Evolutionary conservation across 192 early-diverging fungal genomes (phyloP), one percentile per base, ranked within the genome.

Genomic region (Backusella parvicylindrica): DNA sequence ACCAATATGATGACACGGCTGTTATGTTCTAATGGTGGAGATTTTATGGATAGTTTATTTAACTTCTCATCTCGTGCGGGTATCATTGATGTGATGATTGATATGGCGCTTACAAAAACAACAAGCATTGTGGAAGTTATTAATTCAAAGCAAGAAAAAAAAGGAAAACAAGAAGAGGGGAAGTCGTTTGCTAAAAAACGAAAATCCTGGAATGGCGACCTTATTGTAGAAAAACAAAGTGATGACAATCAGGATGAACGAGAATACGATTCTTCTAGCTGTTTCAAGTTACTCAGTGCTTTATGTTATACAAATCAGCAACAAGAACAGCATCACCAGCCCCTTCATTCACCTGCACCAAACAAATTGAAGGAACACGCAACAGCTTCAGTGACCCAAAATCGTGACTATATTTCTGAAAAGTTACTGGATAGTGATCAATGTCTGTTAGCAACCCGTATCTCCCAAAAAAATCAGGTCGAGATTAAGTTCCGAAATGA

Each of bases 401-500:
- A 76, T 18, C 75, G 75, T 40, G 68, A 76, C 21, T 68, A 76
- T 15, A 67, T 68, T 15, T 53, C 60, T 23, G 75, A 76, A 15
- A 43, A 76, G 35, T 37, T 76, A 31, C 31, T 76, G 23, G 36
- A 32, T 41, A 16, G 18, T 2, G 49, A 37, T 47, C 21, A 50
- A 26, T 72, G 38, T 53, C 30, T 76, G 11, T 26, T 76, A 15
- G 30, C 60, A 5, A 63, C 33, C 1, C 67, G 75, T n/a, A 16
- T 76, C 5, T 12, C 36, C 8, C 49, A 56, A n/a, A 47, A 50
- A 7, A 37, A 68, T 3, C n/a, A 50, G 6, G 75, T 76, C 2
- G 75, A 76, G 41, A 70, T 76, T 13, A 63, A 64, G 21, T 26
- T 76, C 3, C 23, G 69, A 5, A 18, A 33, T 5, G 49, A 68